Base-by-base conservation (phyloP, 164 flowering plant species). In the Vitis rotundifolia region DNA sequence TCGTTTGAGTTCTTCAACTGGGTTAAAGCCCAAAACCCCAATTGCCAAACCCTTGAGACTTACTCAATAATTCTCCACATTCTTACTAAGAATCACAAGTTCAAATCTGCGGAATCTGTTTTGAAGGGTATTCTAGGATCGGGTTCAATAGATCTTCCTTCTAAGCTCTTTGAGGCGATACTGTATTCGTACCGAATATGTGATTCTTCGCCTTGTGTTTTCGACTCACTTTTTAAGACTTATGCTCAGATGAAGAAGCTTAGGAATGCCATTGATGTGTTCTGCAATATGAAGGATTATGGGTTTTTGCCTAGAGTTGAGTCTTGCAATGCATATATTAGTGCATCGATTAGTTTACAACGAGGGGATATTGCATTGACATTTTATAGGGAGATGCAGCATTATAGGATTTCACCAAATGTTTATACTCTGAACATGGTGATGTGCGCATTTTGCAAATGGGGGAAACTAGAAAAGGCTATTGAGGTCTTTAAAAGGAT, bases 301-400 rank as follows among this genome's bases (percentile, higher is more conserved):
- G 97, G 98, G 47, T 89, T 94, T 78, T 81, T 86, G 48, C 97
- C 99, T 1, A 85, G 81, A 6, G 78, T 94, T 48, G 87, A 88
- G 68, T 89, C 97, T 2, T 92, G 97, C 71, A 94, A 94, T 83
- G 89, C 90, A 0, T 89, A 71, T 75, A 51, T 91, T 78, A 88
- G 97, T 70, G 79, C 94, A 1, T 79, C 86, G 85, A 80, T 84
- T 71, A 73, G 76, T 63, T 66, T 82, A 58, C 61, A 80, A 19
- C 75, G 95, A 64, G 68, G 64, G 1, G 97, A 88, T 79, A 83
- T 89, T 73, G 90, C 80, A 16, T 75, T 91, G 73, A 44, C 77
- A 4, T 91, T 91, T 69, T 92, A 92, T 58, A 78, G 73, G 59
- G 93, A 89, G 73, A 88, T 94, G 88, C 61, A 79, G 58, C 78